Conservation (phyloP, 352 stramenopile genomes). For the Phytopythium chamaehyphon region DNA sequence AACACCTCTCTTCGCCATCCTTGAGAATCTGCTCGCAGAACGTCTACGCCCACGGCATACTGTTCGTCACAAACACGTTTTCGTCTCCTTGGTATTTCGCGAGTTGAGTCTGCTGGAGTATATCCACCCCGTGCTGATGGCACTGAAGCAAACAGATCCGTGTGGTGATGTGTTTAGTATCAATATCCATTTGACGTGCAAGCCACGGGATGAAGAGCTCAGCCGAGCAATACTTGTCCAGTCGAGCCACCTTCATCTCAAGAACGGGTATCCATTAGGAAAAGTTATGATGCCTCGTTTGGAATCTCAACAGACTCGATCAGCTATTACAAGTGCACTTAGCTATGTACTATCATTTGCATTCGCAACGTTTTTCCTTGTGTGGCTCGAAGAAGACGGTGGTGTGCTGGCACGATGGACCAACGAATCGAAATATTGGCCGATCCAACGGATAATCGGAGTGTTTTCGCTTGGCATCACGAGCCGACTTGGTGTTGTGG, state of each 20-base stretch:
- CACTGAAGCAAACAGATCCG: slow-evolving; percentile 4
- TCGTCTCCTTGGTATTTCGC: slow-evolving; percentile 10
- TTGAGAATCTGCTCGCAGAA: slow-evolving; percentile 13
- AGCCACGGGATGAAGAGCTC: slow-evolving; percentile 1
- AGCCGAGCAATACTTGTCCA: neutral
- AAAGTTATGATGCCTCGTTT: no score
- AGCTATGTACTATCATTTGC: neutral
- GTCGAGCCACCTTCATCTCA: neutral
- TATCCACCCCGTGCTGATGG: slow-evolving; percentile 4
- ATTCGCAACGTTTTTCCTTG: neutral
- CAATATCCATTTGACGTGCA: slow-evolving; percentile 2
- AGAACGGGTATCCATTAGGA: neutral
- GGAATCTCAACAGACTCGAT: neutral
- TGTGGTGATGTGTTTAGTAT: neutral
- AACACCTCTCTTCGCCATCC: slow-evolving; percentile 10
- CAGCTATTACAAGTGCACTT: neutral
- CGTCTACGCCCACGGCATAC: neutral
- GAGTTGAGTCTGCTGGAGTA: slow-evolving; percentile 13
- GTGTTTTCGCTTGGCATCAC: slow-evolving; percentile 1
- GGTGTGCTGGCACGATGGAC: slow-evolving; percentile 1
- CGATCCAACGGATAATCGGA: slow-evolving; percentile 2
- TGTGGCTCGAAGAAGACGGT: slow-evolving; percentile 3
- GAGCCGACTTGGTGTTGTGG: neutral
- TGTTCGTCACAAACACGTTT: neutral
- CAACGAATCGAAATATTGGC: slow-evolving; percentile 3